Base-by-base conservation (phyloP, 768 basidiomycete species). In the Tricholoma terreum region DNA sequence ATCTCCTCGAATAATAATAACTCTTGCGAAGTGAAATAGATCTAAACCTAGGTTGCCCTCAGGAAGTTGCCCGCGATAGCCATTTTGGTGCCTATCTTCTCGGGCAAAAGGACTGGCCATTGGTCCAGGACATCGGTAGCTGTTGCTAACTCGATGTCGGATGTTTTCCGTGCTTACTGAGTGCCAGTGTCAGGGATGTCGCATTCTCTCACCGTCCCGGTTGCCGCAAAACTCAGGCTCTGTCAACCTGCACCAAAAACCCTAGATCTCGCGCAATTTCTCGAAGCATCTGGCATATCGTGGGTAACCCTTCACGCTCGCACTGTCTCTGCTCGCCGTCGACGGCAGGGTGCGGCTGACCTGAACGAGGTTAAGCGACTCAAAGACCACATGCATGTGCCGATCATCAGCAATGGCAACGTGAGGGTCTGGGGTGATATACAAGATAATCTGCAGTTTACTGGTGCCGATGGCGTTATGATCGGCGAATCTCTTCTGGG, bases 11-110 rank as follows among this genome's bases (percentile, higher is more conserved):
- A 35, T 46, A 21, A 15, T 46, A 58, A 46, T 63, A 42, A 33
- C 17, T 52, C 50, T 50, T 46, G 19, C 49, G 53, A 67, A 67
- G 58, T 42, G 34, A 19, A 36, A 45, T 57, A 92, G 90, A 92
- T 73, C 66, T 92, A 52, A 92, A 92, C 68, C 79, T 92, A 10
- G 90, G 90, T 14, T 92, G 90, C 67, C 90, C 90, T 21, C 89
- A 89, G 63, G 82, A 86, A 52, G 76, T 79, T 22, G 89, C 90
- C 11, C 75, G 77, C 35, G 80, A 85, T 38, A 83, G 77, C 9
- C 89, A 86, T 63, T 88, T 80, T 63, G 90, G 90, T 2, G 88
- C 84, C 15, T 92, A 91, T 65, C 75, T 92, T n/a, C 77, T 91
- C 12, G 80, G 78, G 19, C 83, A 84, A 63, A 83, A 81, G 62